A percentile compares a stretch with the other conserved stretches of the same genome.
Conservation (phyloP, 352 stramenopile species). For the Plasmopara viticola region DNA sequence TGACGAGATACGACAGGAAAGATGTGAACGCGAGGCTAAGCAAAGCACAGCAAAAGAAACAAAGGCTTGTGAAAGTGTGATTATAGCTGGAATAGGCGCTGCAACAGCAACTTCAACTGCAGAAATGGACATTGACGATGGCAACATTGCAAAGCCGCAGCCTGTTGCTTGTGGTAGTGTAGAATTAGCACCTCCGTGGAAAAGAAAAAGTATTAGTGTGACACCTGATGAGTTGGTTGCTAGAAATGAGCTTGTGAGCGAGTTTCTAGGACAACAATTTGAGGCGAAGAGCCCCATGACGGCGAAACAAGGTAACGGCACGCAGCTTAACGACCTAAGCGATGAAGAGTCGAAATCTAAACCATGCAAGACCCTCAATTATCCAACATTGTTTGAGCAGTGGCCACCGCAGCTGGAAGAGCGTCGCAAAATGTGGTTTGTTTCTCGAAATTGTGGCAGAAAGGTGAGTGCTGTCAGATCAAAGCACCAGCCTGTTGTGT, state of each 20-base stretch:
- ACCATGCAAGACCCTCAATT: conserved; percentile 4
- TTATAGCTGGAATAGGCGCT: neutral
- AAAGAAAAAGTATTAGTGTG: conserved; percentile 7
- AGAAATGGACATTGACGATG: neutral
- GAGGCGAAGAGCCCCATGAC: neutral
- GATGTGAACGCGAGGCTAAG: neutral
- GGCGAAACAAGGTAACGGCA: neutral
- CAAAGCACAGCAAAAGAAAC: conserved; percentile 2
- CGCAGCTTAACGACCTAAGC: neutral
- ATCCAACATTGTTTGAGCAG: conserved; percentile 23
- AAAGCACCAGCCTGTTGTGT: conserved; percentile 36
- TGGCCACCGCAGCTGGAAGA: conserved; percentile 48
- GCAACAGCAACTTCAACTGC: neutral
- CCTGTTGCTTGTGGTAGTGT: neutral
- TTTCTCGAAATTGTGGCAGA: conserved; percentile 10
- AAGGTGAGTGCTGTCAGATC: conserved; percentile 4
- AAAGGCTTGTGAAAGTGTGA: neutral
- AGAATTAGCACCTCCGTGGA: conserved; percentile 7
- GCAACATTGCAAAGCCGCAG: conserved; percentile 10
- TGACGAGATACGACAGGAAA: conserved; percentile 2
- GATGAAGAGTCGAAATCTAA: conserved; percentile 5
- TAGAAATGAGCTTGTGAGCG: conserved; percentile 18
- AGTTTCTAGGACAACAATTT: conserved; percentile 17
- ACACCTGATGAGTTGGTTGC: conserved; percentile 23
- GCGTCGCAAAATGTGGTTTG: conserved; percentile 38